Conservation (phyloP, 1,284 basidiomycete species). For the Cryptococcus sp. region DNA sequence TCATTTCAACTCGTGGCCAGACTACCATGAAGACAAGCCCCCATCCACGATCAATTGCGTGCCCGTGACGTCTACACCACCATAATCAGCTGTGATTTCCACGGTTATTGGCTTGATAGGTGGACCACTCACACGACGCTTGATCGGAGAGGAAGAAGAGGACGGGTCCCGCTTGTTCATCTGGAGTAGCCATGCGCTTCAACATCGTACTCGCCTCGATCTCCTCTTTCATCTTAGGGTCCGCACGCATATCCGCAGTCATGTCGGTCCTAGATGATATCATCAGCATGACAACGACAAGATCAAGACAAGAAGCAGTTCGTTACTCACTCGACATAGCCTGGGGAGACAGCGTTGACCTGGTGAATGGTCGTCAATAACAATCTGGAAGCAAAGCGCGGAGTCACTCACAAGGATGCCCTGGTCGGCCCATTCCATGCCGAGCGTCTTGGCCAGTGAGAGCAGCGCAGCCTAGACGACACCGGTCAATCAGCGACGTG, state of each 20-base stretch:
- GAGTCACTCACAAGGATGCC: slow-evolving; percentile 29
- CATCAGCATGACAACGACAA: not conserved
- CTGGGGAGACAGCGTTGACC: slow-evolving; percentile 33
- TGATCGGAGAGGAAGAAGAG: slow-evolving; percentile 37
- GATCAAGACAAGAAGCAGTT: not conserved
- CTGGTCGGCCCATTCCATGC: slow-evolving; percentile 42
- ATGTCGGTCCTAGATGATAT: slow-evolving; percentile 31
- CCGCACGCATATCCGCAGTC: slow-evolving; percentile 28
- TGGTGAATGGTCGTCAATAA: slow-evolving; percentile 7
- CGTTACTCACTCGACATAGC: slow-evolving; percentile 29
- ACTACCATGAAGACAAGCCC: slow-evolving; percentile 31
- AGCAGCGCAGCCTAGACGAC: slow-evolving; percentile 25
- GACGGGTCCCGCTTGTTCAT: slow-evolving; percentile 38
- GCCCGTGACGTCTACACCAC: slow-evolving; percentile 32
- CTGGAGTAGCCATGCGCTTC: slow-evolving; percentile 23
- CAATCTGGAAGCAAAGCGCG: no score
- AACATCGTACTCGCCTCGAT: slow-evolving; percentile 22
- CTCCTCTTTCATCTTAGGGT: slow-evolving; percentile 19
- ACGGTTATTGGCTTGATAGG: not conserved
- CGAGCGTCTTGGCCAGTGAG: slow-evolving; percentile 33
- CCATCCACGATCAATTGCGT: slow-evolving; percentile 36
- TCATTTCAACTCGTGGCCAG: not conserved
- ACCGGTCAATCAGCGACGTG: not conserved
- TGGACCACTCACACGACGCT: slow-evolving; percentile 30
- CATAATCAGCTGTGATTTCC: not conserved